A percentile compares a stretch with the other conserved stretches of the same genome.
phyloP scores from a whole-genome alignment of 352 stramenopile genomes.

The Pythium volutum region DNA sequence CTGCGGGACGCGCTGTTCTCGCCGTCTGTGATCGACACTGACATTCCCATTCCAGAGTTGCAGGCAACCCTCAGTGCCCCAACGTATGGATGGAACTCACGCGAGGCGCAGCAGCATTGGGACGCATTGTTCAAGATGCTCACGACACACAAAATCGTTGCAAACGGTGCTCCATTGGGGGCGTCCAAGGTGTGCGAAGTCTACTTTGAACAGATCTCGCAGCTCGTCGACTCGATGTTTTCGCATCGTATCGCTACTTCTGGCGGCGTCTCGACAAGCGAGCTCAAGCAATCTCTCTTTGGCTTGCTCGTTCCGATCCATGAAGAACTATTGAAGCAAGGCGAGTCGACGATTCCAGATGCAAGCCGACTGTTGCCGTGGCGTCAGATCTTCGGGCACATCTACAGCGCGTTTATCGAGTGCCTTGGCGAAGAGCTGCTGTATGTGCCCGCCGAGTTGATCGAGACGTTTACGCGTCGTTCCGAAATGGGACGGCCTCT shows the following conservation, averaged over 20 bases:
- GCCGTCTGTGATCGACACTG: constrained; percentile 17
- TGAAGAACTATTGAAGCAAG: constrained; percentile 26
- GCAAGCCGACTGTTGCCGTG: constrained; percentile 39
- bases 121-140: constrained; percentile 14
- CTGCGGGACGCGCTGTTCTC: constrained; percentile 22
- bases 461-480: constrained; percentile 1
- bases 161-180: constrained; percentile 13
- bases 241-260: constrained; percentile 13
- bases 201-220: constrained; percentile 49
- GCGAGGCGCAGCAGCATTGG: constrained; percentile 27
- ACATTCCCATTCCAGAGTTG: constrained; percentile 42
- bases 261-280: constrained; percentile 39
- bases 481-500: neutral
- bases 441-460: constrained; percentile 28
- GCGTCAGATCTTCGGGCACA: constrained; percentile 51
- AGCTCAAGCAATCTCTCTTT: constrained; percentile 67
- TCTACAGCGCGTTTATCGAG: constrained; percentile 64
- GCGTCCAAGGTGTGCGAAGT: constrained; percentile 43
- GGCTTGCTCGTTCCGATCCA: constrained; percentile 50
- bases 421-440: constrained; percentile 46
- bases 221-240: constrained; percentile 62
- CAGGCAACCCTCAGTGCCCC: constrained; percentile 32
- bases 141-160: constrained; percentile 13
- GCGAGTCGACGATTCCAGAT: constrained; percentile 11
- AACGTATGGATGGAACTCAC: constrained; percentile 35